Conservation (phyloP, 306 rosid species). For the Vigna reflexopilosa region DNA sequence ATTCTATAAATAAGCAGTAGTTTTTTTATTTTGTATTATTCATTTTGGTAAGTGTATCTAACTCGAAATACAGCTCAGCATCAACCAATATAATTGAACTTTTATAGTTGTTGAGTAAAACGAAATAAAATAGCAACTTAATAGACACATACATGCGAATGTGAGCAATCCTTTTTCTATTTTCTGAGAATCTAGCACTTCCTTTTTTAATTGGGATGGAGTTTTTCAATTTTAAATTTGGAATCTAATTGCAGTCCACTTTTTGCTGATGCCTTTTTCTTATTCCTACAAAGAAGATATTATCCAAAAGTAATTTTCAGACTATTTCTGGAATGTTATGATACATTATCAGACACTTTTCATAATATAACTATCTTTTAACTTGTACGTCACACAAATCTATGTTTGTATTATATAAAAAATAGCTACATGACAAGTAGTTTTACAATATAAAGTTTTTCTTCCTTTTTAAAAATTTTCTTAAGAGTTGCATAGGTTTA, state of each 20-base stretch:
- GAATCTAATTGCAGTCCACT: not conserved
- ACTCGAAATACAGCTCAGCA: not conserved
- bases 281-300: no score
- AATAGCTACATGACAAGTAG: no score
- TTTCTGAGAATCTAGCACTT: not conserved
- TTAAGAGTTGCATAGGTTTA: not conserved
- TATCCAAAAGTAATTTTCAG: no score
- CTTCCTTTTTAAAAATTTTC: not conserved
- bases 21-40: not conserved
- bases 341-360: no score
- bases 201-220: no score
- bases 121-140: no score
- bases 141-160: not conserved
- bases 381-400: no score
- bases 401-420: no score
- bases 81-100: not conserved
- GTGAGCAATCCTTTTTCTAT: not conserved
- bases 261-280: not conserved
- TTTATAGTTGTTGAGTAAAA: not conserved
- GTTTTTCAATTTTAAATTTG: not conserved
- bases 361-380: no score
- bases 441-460: not conserved
- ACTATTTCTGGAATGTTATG: no score
- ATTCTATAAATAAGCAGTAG: not conserved
- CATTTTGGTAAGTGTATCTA: not conserved